A percentile compares a stretch with the other conserved stretches of the same genome.
Conservation (phyloP, 2,329 filamentous ascomycete species). For the Sporothrix luriei region DNA sequence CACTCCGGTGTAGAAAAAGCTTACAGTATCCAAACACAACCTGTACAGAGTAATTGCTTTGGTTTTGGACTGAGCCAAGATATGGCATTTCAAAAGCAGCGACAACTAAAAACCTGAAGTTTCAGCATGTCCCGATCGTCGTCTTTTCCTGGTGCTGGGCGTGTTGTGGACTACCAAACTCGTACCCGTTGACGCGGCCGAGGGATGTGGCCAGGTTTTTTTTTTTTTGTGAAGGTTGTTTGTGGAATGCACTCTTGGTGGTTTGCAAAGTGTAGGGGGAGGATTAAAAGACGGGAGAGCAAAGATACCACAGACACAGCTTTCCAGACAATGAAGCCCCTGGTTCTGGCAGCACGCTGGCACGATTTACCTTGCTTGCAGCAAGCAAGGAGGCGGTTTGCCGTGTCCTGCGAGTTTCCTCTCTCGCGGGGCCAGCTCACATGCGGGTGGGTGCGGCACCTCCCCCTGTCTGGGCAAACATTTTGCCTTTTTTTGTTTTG, state of each 20-base stretch:
- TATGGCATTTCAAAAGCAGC: not conserved
- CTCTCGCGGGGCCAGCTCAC: not conserved
- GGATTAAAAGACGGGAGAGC: not conserved
- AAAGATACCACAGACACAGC: constrained; percentile 4
- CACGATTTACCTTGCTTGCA: constrained; percentile 25
- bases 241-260: constrained; percentile 21
- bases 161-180: not conserved
- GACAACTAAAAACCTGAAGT: constrained; percentile 11
- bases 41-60: no score
- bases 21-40: not conserved
- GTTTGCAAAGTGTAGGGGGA: not conserved
- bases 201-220: constrained; percentile 23
- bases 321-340: constrained; percentile 3
- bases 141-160: constrained; percentile 28
- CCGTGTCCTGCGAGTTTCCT: constrained; percentile 15
- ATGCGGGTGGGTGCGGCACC: not conserved
- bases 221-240: constrained; percentile 6
- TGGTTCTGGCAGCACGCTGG: constrained; percentile 15
- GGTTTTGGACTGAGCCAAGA: no score
- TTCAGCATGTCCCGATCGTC: constrained; percentile 29
- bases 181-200: not conserved
- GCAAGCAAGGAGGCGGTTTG: constrained; percentile 11
- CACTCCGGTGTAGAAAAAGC: not conserved
- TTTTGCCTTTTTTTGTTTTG: not conserved
- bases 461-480: not conserved